Percentiles rank a stretch among this genome's conserved stretches.
phyloP scores from a whole-genome alignment of 169 alveolate species.

The Eimeria sp. region DNA sequence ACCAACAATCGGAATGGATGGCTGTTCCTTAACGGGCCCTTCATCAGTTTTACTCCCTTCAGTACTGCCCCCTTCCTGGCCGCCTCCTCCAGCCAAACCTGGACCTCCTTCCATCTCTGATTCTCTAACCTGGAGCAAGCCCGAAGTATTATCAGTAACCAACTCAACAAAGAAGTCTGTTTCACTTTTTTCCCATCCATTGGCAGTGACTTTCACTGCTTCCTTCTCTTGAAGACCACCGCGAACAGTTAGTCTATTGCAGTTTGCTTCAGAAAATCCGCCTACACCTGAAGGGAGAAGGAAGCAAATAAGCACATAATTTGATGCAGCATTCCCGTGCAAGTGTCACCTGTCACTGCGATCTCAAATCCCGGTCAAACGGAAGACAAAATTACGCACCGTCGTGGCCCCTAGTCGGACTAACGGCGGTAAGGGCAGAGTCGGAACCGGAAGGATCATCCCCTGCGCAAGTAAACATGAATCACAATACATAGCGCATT shows the following conservation, averaged over 20 bases:
- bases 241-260: constrained; percentile 18
- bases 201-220: constrained; percentile 1
- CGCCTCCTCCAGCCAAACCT: constrained; percentile 18
- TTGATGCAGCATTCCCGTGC: neutral
- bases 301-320: neutral
- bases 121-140: neutral
- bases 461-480: neutral
- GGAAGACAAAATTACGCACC: neutral
- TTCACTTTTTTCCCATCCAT: constrained; percentile 16
- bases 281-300: neutral
- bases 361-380: neutral
- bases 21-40: neutral
- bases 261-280: constrained; percentile 25
- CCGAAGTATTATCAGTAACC: neutral
- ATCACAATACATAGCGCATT: neutral
- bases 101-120: neutral
- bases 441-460: neutral
- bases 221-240: constrained; percentile 13
- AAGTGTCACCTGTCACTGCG: neutral
- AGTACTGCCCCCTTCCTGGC: neutral
- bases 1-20: constrained; percentile 21
- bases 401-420: neutral
- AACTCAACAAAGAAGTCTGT: constrained; percentile 9
- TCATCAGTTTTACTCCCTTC: neutral
- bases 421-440: neutral